Evolutionary conservation across 176 grass and related monocot genomes (phyloP).

Genomic region (Saccharum officinarum): DNA sequence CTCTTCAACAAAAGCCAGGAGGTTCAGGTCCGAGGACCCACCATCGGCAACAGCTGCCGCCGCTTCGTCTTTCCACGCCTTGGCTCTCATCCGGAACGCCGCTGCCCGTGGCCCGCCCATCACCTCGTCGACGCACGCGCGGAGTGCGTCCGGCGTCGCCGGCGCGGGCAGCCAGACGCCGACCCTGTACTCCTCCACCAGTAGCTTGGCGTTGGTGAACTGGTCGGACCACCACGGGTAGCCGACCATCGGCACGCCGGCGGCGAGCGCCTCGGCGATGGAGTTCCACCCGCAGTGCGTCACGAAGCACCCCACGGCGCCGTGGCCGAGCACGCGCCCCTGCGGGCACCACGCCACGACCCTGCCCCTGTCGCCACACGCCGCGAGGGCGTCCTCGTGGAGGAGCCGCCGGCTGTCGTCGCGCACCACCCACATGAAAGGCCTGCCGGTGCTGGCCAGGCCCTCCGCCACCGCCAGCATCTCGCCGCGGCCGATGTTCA

Average conservation of each 20-base stretch:
- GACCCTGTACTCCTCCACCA: slow-evolving; percentile 45
- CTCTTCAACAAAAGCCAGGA: slow-evolving; percentile 43
- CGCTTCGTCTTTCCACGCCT: slow-evolving; percentile 29
- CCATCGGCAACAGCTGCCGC: slow-evolving; percentile 6
- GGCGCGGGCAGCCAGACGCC: slow-evolving; percentile 48
- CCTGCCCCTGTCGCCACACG: neutral
- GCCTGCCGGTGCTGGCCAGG: slow-evolving; percentile 12
- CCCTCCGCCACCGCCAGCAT: slow-evolving; percentile 43
- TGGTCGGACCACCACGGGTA: slow-evolving; percentile 68
- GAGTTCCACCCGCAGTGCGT: slow-evolving; percentile 91
- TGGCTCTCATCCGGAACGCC: slow-evolving; percentile 5
- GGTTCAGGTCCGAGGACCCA: slow-evolving; percentile 32
- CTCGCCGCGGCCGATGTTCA: slow-evolving; percentile 38
- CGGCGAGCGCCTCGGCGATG: slow-evolving; percentile 44
- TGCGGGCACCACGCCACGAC: slow-evolving; percentile 52
- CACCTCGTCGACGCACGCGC: slow-evolving; percentile 40
- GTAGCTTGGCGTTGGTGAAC: slow-evolving; percentile 49
- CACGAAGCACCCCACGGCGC: slow-evolving; percentile 53
- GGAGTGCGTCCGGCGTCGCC: slow-evolving; percentile 3
- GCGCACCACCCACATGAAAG: slow-evolving; percentile 65
- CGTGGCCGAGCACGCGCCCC: slow-evolving; percentile 47
- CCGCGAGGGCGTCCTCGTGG: slow-evolving; percentile 9
- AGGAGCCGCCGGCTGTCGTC: slow-evolving; percentile 12
- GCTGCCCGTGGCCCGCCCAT: slow-evolving; percentile 25
- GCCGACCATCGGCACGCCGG: slow-evolving; percentile 49